Evolutionary conservation across 441 rosid genomes (phyloP).

Genomic region (Erysimum cheiri): DNA sequence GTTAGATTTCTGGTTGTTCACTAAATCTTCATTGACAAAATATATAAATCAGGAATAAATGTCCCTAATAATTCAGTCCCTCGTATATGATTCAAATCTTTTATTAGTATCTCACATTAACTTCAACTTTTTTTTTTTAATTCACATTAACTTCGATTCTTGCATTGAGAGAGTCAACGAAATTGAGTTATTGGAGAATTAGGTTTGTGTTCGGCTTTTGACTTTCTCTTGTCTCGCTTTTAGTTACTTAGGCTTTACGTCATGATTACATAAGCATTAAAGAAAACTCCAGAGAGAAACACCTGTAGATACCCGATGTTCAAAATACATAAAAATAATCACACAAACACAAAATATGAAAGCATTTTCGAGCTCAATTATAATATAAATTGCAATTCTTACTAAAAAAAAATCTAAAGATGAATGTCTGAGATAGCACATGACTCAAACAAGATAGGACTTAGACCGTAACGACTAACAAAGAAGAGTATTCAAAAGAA

Average conservation of each 20-base stretch:
- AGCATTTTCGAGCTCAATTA: constrained; percentile 12
- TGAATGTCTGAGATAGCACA: constrained; percentile 8
- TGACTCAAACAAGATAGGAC: not conserved
- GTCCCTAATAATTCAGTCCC: constrained; percentile 1
- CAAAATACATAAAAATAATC: not conserved
- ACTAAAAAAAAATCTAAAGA: constrained; percentile 14
- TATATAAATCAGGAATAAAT: constrained; percentile 8
- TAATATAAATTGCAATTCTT: constrained; percentile 10
- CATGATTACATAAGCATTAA: constrained; percentile 32
- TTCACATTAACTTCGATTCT: constrained; percentile 30
- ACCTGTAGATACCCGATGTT: not conserved
- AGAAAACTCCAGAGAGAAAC: not conserved
- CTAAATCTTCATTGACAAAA: not conserved
- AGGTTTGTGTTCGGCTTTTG: constrained; percentile 45
- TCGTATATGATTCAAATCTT: constrained; percentile 16
- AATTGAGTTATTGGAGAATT: constrained; percentile 43
- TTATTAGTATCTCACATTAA: too few relatives aligned
- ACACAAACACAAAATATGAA: not conserved
- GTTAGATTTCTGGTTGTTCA: not conserved
- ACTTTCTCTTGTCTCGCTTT: constrained; percentile 32
- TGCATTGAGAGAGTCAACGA: constrained; percentile 37
- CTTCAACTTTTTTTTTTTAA: not conserved
- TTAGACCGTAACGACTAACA: constrained; percentile 6
- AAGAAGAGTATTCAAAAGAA: not conserved
- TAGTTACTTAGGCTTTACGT: constrained; percentile 35